Evolutionary conservation across 2,329 filamentous ascomycete species (phyloP).

Genomic region (Aspergillus spinulosporus): DNA sequence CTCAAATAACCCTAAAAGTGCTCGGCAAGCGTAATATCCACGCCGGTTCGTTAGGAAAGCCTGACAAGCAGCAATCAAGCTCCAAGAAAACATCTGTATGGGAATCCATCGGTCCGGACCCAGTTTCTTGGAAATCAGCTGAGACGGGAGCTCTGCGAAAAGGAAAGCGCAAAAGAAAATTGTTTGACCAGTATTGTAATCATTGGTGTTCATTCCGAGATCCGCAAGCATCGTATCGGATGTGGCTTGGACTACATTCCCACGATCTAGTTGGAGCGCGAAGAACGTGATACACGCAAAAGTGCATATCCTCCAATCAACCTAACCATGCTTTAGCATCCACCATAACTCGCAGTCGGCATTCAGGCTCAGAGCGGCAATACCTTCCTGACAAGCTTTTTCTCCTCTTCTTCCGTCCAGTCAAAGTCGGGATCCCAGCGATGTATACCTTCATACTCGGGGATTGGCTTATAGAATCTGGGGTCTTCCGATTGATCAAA

Average conservation of each 20-base stretch:
- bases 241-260: constrained; percentile 62
- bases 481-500: constrained; percentile 40
- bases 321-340: constrained; percentile 27
- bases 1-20: constrained; percentile 52
- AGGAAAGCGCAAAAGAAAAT: constrained; percentile 41
- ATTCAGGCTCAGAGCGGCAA: not conserved
- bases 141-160: constrained; percentile 60
- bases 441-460: constrained; percentile 50
- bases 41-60: constrained; percentile 51
- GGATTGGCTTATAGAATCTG: constrained; percentile 41
- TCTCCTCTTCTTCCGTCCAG: constrained; percentile 49
- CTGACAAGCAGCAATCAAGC: constrained; percentile 54
- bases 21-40: constrained; percentile 45
- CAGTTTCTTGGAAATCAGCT: constrained; percentile 60
- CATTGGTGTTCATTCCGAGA: constrained; percentile 50
- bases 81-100: constrained; percentile 59
- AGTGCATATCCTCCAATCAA: constrained; percentile 45
- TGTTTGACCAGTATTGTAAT: constrained; percentile 47
- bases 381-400: constrained; percentile 42
- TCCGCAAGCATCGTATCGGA: constrained; percentile 61
- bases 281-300: constrained; percentile 62
- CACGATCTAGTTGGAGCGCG: constrained; percentile 63
- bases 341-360: not conserved
- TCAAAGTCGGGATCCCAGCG: constrained; percentile 50
- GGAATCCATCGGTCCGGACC: constrained; percentile 63